Conservation (phyloP, 768 basidiomycete species). For the Punctularia strigosozonata region DNA sequence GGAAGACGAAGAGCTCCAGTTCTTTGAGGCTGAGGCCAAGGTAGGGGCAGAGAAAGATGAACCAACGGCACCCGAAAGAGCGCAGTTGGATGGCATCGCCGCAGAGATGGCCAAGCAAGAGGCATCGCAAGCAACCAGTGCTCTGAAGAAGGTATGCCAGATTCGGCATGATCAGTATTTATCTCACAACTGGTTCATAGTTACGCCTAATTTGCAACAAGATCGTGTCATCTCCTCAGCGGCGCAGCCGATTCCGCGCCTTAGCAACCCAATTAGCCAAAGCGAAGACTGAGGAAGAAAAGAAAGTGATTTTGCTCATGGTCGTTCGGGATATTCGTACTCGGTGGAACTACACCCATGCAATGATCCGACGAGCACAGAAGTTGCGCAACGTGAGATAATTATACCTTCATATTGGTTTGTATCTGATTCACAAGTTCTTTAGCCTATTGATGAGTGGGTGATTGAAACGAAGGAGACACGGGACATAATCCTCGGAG, state of each 20-base stretch:
- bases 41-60: no score
- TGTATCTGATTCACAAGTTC: background rate
- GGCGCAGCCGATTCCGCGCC: constrained; percentile 14
- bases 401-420: background rate
- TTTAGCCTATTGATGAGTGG: constrained; percentile 24
- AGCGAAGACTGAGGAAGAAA: background rate
- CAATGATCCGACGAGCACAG: constrained; percentile 19
- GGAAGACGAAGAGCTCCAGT: constrained; percentile 12
- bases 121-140: no score
- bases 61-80: no score
- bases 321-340: constrained; percentile 21
- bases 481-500: constrained; percentile 7
- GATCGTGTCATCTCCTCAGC: constrained; percentile 20
- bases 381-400: constrained; percentile 14
- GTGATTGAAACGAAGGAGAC: constrained; percentile 11
- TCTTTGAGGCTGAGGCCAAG: constrained; percentile 10
- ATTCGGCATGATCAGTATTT: background rate
- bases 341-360: constrained; percentile 24
- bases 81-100: no score
- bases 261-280: constrained; percentile 7
- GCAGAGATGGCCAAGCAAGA: no score
- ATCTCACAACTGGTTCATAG: constrained; percentile 8
- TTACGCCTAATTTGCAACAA: constrained; percentile 20
- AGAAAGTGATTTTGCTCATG: constrained; percentile 10
- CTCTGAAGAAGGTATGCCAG: constrained; percentile 7